Conservation (phyloP, 225 moss, liverwort and hornwort genomes). For the Pseudoscleropodium purum region DNA sequence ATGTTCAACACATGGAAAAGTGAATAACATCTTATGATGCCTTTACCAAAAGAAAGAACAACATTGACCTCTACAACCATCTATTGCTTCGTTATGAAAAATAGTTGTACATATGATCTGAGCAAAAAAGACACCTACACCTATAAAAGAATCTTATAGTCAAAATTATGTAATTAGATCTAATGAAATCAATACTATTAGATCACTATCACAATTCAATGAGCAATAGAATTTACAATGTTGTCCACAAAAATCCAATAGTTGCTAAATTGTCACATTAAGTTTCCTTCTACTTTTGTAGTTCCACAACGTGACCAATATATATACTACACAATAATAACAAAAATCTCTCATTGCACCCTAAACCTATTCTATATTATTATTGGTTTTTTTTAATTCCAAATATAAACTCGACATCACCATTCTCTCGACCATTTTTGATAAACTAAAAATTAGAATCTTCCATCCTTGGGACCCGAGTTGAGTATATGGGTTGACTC, state of each 20-base stretch:
- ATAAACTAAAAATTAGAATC: background rate
- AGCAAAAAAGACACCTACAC: background rate
- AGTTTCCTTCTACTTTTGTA: background rate
- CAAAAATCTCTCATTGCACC: too few relatives aligned
- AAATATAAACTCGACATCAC: background rate
- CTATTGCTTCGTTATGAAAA: background rate
- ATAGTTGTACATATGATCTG: fast-evolving
- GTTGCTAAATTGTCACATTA: background rate
- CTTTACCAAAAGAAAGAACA: background rate
- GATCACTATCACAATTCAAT: background rate
- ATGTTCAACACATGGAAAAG: background rate
- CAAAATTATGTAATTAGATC: background rate
- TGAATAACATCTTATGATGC: background rate
- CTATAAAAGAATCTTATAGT: background rate
- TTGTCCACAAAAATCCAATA: background rate
- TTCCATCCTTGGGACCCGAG: fast-evolving
- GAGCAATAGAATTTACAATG: fast-evolving
- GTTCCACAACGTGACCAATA: fast-evolving
- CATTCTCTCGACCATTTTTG: background rate
- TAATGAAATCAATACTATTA: background rate
- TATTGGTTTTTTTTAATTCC: fast-evolving
- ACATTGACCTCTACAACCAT: fast-evolving
- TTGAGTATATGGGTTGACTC: background rate
- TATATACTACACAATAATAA: background rate
- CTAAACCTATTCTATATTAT: background rate